A percentile compares a stretch with the other conserved stretches of the same genome.
Evolutionary conservation across 805 yeast species (phyloP).

Genomic region (Saturnispora bothae): DNA sequence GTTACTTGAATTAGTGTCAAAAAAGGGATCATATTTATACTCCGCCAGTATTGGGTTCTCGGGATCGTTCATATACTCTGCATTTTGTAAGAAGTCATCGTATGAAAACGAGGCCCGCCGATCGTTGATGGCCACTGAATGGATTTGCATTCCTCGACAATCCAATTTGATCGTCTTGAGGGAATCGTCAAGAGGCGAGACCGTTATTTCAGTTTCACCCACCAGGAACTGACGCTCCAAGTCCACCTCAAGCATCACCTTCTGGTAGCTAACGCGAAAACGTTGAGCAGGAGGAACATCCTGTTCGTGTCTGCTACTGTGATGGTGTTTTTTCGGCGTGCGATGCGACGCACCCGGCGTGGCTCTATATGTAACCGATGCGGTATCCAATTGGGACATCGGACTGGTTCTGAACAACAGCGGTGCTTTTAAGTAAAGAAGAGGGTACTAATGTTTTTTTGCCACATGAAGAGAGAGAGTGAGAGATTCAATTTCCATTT

Average conservation of each 20-base stretch:
- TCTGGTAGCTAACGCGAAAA: constrained; percentile 77
- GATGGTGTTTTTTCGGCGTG: constrained; percentile 18
- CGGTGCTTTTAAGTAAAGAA: too few species aligned
- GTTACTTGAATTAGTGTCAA: constrained; percentile 34
- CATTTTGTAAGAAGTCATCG: constrained; percentile 37
- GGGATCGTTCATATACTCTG: constrained; percentile 26
- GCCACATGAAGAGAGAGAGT: too few species aligned
- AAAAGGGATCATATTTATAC: constrained; percentile 20
- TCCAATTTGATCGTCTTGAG: constrained; percentile 60
- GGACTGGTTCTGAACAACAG: too few species aligned
- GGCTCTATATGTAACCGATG: constrained; percentile 5
- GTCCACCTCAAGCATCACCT: constrained; percentile 72
- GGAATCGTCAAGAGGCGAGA: constrained; percentile 56
- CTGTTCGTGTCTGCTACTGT: constrained; percentile 17
- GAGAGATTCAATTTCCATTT: too few species aligned
- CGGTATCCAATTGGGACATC: constrained; percentile 6
- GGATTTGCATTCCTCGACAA: constrained; percentile 63
- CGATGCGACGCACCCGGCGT: constrained; percentile 12
- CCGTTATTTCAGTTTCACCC: constrained; percentile 77
- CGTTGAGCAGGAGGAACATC: constrained; percentile 27
- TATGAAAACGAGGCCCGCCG: constrained; percentile 45
- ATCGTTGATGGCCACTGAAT: constrained; percentile 55
- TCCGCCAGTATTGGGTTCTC: constrained; percentile 25
- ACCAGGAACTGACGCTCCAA: constrained; percentile 43
- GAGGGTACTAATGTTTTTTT: too few species aligned